Percentiles rank a stretch among this genome's conserved stretches.
Evolutionary conservation across 352 stramenopile species (phyloP).

Genomic region (Halophytophthora polymorphica): DNA sequence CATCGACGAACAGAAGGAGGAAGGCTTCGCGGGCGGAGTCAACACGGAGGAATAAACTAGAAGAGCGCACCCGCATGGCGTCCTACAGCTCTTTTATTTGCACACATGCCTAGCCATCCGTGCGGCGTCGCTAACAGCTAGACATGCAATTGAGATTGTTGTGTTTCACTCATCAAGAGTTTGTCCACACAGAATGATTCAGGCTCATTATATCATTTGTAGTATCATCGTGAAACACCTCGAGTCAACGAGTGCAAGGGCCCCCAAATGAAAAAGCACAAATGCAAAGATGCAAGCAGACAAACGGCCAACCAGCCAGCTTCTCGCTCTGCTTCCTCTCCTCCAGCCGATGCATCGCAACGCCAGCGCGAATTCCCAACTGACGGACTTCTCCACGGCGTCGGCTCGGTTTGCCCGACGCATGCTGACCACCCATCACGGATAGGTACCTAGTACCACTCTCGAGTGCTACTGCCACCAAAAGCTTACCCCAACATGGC

Average conservation of each 20-base stretch:
- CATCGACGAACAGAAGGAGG: constrained; percentile 27
- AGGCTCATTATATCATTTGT: constrained; percentile 82
- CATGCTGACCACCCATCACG: constrained; percentile 27
- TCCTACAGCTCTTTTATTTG: constrained; percentile 1
- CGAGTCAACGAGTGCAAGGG: constrained; percentile 4
- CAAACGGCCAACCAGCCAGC: neutral
- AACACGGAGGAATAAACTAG: constrained; percentile 18
- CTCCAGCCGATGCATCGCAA: too few relatives aligned
- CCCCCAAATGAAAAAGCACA: constrained; percentile 3
- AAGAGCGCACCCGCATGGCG: neutral
- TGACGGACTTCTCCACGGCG: constrained; percentile 4
- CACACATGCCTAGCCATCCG: neutral
- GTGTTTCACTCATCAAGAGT: constrained; percentile 59
- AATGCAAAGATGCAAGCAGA: neutral
- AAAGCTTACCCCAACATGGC: constrained; percentile 16
- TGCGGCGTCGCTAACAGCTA: neutral
- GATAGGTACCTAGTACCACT: constrained; percentile 1
- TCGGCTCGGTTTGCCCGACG: neutral
- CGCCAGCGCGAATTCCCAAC: constrained; percentile 20
- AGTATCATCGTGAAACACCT: constrained; percentile 57
- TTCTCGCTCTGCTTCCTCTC: constrained; percentile 1
- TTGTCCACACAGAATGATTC: constrained; percentile 62
- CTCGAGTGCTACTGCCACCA: neutral
- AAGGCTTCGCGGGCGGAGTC: constrained; percentile 18
- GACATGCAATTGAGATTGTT: constrained; percentile 9